Conservation (phyloP, 2,329 filamentous ascomycete species). For the Penicillium janthinellum region DNA sequence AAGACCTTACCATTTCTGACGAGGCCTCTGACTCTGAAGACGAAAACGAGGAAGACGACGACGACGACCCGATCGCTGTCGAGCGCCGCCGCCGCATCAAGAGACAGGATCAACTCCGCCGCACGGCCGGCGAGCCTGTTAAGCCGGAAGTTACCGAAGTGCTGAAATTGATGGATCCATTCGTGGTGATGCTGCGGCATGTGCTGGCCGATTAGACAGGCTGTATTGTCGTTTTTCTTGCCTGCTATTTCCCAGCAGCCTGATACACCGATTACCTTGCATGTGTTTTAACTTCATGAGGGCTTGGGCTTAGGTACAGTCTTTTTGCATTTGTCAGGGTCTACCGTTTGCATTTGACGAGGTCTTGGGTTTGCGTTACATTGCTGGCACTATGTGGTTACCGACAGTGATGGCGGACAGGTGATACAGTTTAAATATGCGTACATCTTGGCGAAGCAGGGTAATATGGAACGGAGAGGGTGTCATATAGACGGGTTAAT, state of each 20-base stretch:
- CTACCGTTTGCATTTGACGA: neutral
- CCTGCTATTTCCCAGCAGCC: neutral
- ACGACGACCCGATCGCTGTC: slow-evolving; percentile 79
- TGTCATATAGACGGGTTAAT: neutral
- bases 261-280: neutral
- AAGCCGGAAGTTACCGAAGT: slow-evolving; percentile 82
- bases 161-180: slow-evolving; percentile 75
- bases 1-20: slow-evolving; percentile 82
- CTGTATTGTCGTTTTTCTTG: neutral
- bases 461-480: neutral
- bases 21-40: slow-evolving; percentile 67
- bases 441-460: neutral
- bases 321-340: neutral
- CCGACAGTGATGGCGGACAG: neutral
- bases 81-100: slow-evolving; percentile 77
- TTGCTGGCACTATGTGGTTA: neutral
- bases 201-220: slow-evolving; percentile 70
- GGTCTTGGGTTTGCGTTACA: neutral
- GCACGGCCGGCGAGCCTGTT: slow-evolving; percentile 77
- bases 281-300: slow-evolving; percentile 1
- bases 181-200: slow-evolving; percentile 77
- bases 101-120: slow-evolving; percentile 76
- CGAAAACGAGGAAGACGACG: slow-evolving; percentile 73
- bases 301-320: neutral
- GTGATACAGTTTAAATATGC: neutral